These are phyloP conservation scores for Carallia pectinifolia DNA, from an alignment of 345 rosid genomes.

Conservation along the genomic window DNA sequence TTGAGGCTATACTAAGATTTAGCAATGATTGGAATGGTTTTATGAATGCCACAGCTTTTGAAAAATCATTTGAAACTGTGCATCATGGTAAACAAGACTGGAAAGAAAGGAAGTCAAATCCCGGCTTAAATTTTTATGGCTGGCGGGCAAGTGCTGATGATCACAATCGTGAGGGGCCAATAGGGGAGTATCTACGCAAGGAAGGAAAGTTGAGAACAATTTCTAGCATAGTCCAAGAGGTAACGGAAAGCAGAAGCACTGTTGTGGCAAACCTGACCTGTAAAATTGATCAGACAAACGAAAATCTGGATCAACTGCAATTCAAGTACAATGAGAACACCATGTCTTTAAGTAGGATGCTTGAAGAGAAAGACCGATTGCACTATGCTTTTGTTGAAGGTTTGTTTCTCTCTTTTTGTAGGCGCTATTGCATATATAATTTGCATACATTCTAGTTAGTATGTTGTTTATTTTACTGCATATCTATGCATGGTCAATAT, in stretches of 20 bases:
- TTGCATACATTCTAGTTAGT: not conserved
- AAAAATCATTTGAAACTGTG: slow-evolving; percentile 51
- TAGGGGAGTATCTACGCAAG: slow-evolving; percentile 63
- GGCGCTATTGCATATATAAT: not conserved
- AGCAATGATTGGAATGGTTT: slow-evolving; percentile 63
- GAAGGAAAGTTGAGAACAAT: slow-evolving; percentile 60
- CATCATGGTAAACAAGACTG: slow-evolving; percentile 55
- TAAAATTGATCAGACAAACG: slow-evolving; percentile 58
- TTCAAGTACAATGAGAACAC: slow-evolving; percentile 55
- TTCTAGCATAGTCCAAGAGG: slow-evolving; percentile 47
- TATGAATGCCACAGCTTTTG: slow-evolving; percentile 52
- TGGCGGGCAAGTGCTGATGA: slow-evolving; percentile 87
- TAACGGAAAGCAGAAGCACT: slow-evolving; percentile 29
- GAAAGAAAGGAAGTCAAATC: slow-evolving; percentile 32
- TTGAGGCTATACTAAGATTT: slow-evolving; percentile 56
- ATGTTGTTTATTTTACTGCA: too few relatives aligned
- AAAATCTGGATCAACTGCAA: slow-evolving; percentile 47
- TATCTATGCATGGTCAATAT: not conserved
- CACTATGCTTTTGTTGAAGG: slow-evolving; percentile 67
- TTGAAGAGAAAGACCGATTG: slow-evolving; percentile 66
- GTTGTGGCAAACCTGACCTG: slow-evolving; percentile 53
- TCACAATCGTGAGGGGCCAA: slow-evolving; percentile 46
- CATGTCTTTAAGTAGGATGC: slow-evolving; percentile 60
- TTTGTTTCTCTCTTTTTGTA: slow-evolving; percentile 9
- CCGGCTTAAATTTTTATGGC: slow-evolving; percentile 48